These are phyloP conservation scores for Penicillium turbatum DNA, from an alignment of 495 filamentous ascomycete genomes.

Conservation along the genomic window DNA sequence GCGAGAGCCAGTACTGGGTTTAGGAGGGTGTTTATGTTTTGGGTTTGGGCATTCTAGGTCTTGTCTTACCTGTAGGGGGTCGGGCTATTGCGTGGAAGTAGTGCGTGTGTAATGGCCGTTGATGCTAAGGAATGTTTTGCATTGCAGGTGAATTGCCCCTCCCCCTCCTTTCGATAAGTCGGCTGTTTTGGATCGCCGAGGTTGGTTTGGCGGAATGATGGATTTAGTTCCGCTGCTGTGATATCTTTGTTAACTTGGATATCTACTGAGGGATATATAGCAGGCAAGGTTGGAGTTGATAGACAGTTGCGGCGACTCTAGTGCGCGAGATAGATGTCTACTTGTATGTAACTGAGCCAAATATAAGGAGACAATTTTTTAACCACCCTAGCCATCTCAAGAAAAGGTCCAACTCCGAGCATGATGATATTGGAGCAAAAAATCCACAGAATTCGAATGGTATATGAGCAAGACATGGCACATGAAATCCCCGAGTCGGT, in stretches of 20 bases:
- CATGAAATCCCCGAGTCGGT: constrained; percentile 22
- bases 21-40: not conserved
- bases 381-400: constrained; percentile 4
- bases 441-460: constrained; percentile 23
- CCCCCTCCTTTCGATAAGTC: constrained; percentile 8
- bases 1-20: not conserved
- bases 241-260: not conserved
- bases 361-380: constrained; percentile 9
- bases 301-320: not conserved
- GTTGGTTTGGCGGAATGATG: constrained; percentile 13
- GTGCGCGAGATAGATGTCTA: not conserved
- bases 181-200: constrained; percentile 8
- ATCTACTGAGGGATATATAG: not conserved
- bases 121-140: constrained; percentile 18
- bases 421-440: constrained; percentile 20
- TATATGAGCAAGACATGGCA: constrained; percentile 34
- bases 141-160: constrained; percentile 20
- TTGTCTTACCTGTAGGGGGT: not conserved
- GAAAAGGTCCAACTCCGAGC: constrained; percentile 4
- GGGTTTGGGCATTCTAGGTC: not conserved
- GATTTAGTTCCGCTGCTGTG: constrained; percentile 13
- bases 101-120: no score
- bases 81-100: not conserved
- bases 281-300: no score
- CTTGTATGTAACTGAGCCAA: constrained; percentile 2